Evolutionary conservation across 352 stramenopile genomes (phyloP).

Genomic region (Phytophthora tentaculata): DNA sequence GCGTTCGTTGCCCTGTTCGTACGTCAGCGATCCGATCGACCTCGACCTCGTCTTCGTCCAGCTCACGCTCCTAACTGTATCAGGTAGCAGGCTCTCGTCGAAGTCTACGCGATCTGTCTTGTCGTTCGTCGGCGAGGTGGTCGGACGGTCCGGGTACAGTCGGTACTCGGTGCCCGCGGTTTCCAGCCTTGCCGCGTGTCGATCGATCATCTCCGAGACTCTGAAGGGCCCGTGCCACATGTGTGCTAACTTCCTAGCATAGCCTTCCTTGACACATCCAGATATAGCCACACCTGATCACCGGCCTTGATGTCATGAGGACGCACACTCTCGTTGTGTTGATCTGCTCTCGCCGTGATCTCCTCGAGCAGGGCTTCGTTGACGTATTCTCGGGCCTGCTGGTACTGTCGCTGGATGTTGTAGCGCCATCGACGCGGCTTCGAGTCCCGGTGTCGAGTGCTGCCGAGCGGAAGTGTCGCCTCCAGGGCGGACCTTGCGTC

Average conservation of each 20-base stretch:
- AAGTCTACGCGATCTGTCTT: constrained; percentile 32
- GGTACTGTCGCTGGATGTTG: constrained; percentile 14
- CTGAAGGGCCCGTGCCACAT: constrained; percentile 36
- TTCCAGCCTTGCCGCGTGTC: constrained; percentile 16
- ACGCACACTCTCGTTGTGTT: neutral
- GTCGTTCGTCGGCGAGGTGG: neutral
- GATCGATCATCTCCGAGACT: constrained; percentile 15
- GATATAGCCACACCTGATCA: constrained; percentile 5
- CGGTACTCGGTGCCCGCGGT: constrained; percentile 4
- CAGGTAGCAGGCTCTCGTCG: too few species aligned
- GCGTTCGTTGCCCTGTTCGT: too few species aligned
- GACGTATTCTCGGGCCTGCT: neutral
- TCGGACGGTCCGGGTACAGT: constrained; percentile 17
- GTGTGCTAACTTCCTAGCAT: constrained; percentile 16
- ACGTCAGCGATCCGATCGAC: too few species aligned
- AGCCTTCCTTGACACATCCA: constrained; percentile 15
- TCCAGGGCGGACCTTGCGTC: constrained; percentile 18
- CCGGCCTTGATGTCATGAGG: constrained; percentile 1
- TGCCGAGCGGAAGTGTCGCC: constrained; percentile 1
- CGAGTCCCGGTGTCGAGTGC: neutral
- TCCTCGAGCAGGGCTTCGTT: neutral
- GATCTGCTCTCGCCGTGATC: neutral
- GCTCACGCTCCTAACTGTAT: too few species aligned
- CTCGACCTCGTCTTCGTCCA: too few species aligned
- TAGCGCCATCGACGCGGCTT: constrained; percentile 9